These are phyloP conservation scores for Calonectria montana DNA, from an alignment of 2,329 filamentous ascomycete genomes.

Conservation along the genomic window DNA sequence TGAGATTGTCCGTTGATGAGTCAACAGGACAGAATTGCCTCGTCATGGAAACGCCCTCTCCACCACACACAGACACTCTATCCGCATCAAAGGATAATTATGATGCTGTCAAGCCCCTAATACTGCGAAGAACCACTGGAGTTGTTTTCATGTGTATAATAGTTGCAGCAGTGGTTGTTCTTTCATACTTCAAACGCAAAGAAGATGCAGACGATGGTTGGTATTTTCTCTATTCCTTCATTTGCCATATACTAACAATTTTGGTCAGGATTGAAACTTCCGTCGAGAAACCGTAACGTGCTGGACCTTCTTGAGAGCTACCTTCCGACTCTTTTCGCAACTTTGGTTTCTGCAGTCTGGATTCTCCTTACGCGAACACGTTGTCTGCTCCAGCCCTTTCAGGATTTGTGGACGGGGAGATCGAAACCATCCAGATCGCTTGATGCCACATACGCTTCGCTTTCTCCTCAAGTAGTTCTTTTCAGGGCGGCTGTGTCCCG, in stretches of 20 bases:
- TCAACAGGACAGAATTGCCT: background rate
- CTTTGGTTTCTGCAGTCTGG: constrained; percentile 4
- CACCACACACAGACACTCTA: background rate
- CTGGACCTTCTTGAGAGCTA: background rate
- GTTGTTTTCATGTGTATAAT: background rate
- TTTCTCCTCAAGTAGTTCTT: background rate
- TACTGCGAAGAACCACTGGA: background rate
- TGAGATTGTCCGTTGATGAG: background rate
- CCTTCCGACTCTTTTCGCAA: constrained; percentile 6
- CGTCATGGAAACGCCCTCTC: background rate
- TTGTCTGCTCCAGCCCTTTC: constrained; percentile 7
- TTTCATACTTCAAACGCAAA: background rate
- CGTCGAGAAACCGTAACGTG: background rate
- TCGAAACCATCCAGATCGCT: background rate
- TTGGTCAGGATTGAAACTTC: background rate
- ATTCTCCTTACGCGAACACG: background rate
- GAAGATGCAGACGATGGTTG: background rate
- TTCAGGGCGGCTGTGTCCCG: background rate
- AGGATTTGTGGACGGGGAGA: background rate
- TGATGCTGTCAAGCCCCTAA: background rate
- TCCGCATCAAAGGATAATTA: background rate
- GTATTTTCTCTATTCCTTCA: background rate
- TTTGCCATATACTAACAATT: background rate
- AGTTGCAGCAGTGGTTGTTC: background rate
- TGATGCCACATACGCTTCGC: background rate